A percentile compares a stretch with the other conserved stretches of the same genome.
Conservation (phyloP, 2,329 filamentous ascomycete genomes). For the Diaporthe eres region DNA sequence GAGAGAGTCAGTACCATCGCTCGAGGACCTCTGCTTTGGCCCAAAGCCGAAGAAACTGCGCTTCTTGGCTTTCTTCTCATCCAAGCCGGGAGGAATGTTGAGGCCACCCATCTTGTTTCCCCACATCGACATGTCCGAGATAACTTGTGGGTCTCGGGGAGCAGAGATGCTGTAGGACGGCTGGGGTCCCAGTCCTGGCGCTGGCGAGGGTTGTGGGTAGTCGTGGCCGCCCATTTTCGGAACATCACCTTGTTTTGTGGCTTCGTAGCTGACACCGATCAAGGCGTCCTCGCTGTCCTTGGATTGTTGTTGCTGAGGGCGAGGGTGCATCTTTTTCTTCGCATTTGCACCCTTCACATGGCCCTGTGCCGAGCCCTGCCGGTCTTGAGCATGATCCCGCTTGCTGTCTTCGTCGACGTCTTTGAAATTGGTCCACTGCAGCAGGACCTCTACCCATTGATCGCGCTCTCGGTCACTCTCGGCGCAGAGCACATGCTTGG, state of each 20-base stretch:
- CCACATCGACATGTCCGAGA: slow-evolving; percentile 87
- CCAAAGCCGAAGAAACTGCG: slow-evolving; percentile 81
- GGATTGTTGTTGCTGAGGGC: slow-evolving; percentile 48
- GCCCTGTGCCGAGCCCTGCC: slow-evolving; percentile 55
- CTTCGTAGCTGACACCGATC: slow-evolving; percentile 72
- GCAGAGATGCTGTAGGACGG: slow-evolving; percentile 78
- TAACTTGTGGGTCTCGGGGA: slow-evolving; percentile 86
- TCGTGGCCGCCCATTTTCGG: slow-evolving; percentile 56
- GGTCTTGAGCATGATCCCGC: slow-evolving; percentile 56
- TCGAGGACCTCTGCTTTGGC: slow-evolving; percentile 70
- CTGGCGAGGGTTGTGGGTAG: slow-evolving; percentile 47
- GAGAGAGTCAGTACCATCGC: slow-evolving; percentile 70
- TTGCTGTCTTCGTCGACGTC: slow-evolving; percentile 70
- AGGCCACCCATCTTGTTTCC: slow-evolving; percentile 77
- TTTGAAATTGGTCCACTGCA: slow-evolving; percentile 88
- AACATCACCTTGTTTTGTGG: slow-evolving; percentile 65
- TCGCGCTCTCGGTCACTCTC: slow-evolving; percentile 95
- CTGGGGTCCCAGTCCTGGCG: slow-evolving; percentile 54
- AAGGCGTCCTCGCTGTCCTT: slow-evolving; percentile 59
- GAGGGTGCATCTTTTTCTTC: slow-evolving; percentile 60
- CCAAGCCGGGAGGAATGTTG: slow-evolving; percentile 62
- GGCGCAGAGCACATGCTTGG: slow-evolving; percentile 94
- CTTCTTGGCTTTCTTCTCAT: slow-evolving; percentile 88
- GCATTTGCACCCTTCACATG: slow-evolving; percentile 53
- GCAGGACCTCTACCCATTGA: slow-evolving; percentile 89